Base-by-base conservation (phyloP, 1,139 yeast species). In the Candida tunisiensis region DNA sequence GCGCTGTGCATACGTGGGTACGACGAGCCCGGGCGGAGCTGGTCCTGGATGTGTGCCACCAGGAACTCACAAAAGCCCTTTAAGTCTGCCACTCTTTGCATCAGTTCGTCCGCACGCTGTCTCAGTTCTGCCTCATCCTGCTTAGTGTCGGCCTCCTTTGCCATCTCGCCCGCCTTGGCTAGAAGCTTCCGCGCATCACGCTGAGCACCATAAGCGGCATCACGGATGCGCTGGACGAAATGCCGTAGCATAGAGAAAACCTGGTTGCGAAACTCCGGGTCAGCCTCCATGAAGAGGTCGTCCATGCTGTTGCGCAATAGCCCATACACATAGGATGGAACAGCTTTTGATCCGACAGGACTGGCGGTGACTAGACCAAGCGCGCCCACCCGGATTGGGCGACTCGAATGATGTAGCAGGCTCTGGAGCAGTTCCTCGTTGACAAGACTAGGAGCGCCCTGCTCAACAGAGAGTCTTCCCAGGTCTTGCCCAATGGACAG, bases 261-360 rank as follows among this genome's bases (percentile, higher is more conserved):
- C 28, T 66, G 71, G 37, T 71, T 72, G 41, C 94, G 57, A 0
- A 67, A 57, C 32, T 74, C 88, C 9, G 82, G 61, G 28, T 74
- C 69, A 8, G 65, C 60, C 32, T 79, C 91, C 19, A 62, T 57
- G 33, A 75, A 62, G 34, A 73, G 60, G 8, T 31, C 28, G 21
- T 64, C 65, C 7, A 74, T 41, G 19, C 62, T 51, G 0, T 53
- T 42, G 22, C 49, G 40, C 2, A 79, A 40, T 1, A 63, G 41
- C 0, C 56, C 53, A 32, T 64, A 66, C 0, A 66, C 56, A 16
- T 49, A 45, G 0, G 49, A 30, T 1, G 66, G 57, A 6, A 83
- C 59, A 0, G 71, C 68, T 29, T 59, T 59, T 0, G 91, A 64
- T 2, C 67, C 65, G 41, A 75, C 75, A 0, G 69, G 62, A 1